These are phyloP conservation scores for Medicago truncatula DNA, from an alignment of 306 rosid species.

Conservation along the genomic window DNA sequence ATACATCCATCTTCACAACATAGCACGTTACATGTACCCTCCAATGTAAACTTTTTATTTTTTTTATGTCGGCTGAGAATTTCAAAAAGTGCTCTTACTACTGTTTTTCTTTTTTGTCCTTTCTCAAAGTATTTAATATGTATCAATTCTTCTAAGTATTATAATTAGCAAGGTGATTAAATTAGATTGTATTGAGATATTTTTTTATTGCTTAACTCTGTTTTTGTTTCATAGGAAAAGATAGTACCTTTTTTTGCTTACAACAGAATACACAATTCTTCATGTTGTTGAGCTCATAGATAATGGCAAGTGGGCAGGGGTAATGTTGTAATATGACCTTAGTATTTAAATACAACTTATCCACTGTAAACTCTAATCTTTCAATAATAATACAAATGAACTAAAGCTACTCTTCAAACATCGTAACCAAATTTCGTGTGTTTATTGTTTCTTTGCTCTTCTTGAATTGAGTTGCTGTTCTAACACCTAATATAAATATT, in stretches of 20 bases:
- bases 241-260: no score
- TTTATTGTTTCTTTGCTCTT: background rate
- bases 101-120: slow-evolving; percentile 20
- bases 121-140: slow-evolving; percentile 14
- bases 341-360: no score
- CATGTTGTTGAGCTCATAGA: background rate
- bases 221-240: background rate
- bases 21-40: slow-evolving; percentile 44
- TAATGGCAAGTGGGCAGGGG: no score
- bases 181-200: background rate
- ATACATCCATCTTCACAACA: slow-evolving; percentile 39
- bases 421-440: background rate
- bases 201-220: no score
- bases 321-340: no score
- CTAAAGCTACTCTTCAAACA: background rate
- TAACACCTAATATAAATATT: background rate
- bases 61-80: background rate
- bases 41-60: slow-evolving; percentile 42
- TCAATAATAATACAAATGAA: no score
- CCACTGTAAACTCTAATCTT: background rate
- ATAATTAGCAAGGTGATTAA: background rate
- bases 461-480: background rate
- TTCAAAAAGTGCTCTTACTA: background rate
- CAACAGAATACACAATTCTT: no score
- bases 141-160: background rate